Evolutionary conservation across 2,329 filamentous ascomycete species (phyloP).

Genomic region (Achaetomium macrosporum): DNA sequence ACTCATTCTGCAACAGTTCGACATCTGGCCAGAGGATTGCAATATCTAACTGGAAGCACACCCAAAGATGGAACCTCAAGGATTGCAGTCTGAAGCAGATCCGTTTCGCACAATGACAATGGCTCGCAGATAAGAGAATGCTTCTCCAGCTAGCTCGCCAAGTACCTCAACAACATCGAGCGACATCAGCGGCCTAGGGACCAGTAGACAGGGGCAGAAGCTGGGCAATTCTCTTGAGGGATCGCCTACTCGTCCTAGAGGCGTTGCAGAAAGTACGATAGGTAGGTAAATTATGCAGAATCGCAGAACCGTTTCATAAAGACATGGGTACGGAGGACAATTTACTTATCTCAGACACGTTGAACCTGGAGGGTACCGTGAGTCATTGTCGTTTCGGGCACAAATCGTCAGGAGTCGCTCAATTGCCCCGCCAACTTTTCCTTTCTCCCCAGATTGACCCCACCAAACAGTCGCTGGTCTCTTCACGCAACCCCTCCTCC

Average conservation of each 20-base stretch:
- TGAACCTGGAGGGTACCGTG: slow-evolving; percentile 1
- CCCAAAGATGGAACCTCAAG: neutral
- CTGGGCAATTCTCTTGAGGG: too few relatives aligned
- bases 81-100: too few relatives aligned
- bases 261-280: slow-evolving; percentile 2
- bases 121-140: too few relatives aligned
- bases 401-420: neutral
- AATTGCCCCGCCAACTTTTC: slow-evolving; percentile 22
- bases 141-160: too few relatives aligned
- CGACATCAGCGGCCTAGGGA: too few relatives aligned
- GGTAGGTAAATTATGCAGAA: neutral
- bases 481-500: slow-evolving; percentile 3
- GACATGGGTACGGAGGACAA: slow-evolving; percentile 1
- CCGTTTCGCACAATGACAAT: too few relatives aligned
- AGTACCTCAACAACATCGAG: too few relatives aligned
- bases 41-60: too few relatives aligned
- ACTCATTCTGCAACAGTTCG: too few relatives aligned
- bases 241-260: neutral
- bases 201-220: neutral
- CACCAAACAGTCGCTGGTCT: slow-evolving; percentile 5
- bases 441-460: slow-evolving; percentile 7
- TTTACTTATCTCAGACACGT: slow-evolving; percentile 13
- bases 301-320: neutral
- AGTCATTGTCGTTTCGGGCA: slow-evolving; percentile 17
- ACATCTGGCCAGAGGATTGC: too few relatives aligned